Base-by-base conservation (phyloP, 768 basidiomycete species). In the Lentinus tigrinus region DNA sequence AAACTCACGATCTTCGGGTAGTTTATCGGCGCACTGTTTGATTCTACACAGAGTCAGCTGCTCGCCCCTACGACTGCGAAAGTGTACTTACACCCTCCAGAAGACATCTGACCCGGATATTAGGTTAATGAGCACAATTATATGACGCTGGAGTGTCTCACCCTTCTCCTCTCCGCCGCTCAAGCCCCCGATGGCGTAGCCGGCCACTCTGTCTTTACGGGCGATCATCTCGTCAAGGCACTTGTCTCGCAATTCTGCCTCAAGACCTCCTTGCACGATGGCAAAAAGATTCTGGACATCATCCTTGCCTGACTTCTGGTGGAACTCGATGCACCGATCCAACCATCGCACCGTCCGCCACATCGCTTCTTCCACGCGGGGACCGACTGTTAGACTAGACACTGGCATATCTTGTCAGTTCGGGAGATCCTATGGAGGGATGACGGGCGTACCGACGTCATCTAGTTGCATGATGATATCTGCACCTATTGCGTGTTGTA, bases 381-480 rank as follows among this genome's bases (percentile, higher is more conserved):
- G 85, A 17, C 91, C 93, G 5, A 82, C 80, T 0, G 89, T 91
- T 42, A 95, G 72, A 71, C 90, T 93, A 36, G 89, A 84, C 0
- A 95, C 93, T 88, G 56, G 24, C 17, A 16, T 9, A 21, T 6
- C 13, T n/a, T 16, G 17, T 26, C 21, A 40, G 38, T 16, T 11
- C 2, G 36, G 39, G 5, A 34, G 28, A 19, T 26, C 54, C 57
- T 57, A 34, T 31, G 47, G 52, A 39, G 58, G 40, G 47, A 24
- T 31, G 0, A 53, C 48, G 37, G 43, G 75, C 86, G 70, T 65
- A 88, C 91, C 91, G 50, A 95, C 93, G 72, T 95, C 93, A 70
- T 95, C 93, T 17, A 94, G 80, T 69, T 93, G 93, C 94, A 96
- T 95, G 60, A 96, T 93, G 58, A 96, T 96, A 69, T 96, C 93